Conservation (phyloP, 345 rosid genomes). For the Arabis alpina region DNA sequence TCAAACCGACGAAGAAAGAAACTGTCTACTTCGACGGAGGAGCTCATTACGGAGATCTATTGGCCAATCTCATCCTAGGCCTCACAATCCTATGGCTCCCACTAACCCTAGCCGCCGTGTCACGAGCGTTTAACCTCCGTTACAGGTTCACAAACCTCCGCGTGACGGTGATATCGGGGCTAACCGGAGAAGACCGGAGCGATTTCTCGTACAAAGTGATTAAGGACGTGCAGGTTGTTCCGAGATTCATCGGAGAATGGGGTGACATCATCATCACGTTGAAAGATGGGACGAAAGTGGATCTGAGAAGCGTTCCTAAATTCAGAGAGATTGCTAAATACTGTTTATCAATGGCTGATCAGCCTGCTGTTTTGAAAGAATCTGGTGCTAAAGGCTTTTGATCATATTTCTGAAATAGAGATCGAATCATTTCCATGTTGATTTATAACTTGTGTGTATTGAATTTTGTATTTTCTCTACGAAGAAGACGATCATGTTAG, state of each 20-base stretch:
- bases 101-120: slow-evolving; percentile 85
- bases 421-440: not conserved
- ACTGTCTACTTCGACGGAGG: slow-evolving; percentile 85
- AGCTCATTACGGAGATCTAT: slow-evolving; percentile 91
- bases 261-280: slow-evolving; percentile 85
- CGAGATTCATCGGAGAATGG: slow-evolving; percentile 93
- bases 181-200: slow-evolving; percentile 80
- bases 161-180: slow-evolving; percentile 89
- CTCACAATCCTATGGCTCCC: slow-evolving; percentile 93
- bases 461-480: not conserved
- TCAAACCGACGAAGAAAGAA: slow-evolving; percentile 57
- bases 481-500: not conserved
- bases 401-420: not conserved
- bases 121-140: slow-evolving; percentile 75
- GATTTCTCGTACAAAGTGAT: slow-evolving; percentile 93
- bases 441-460: not conserved
- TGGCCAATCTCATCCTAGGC: slow-evolving; percentile 80
- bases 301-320: slow-evolving; percentile 84
- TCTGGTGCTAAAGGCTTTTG: slow-evolving; percentile 59
- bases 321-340: slow-evolving; percentile 88
- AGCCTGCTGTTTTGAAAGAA: slow-evolving; percentile 60
- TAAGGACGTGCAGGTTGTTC: slow-evolving; percentile 89
- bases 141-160: slow-evolving; percentile 93
- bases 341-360: slow-evolving; percentile 74
- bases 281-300: slow-evolving; percentile 81